A percentile compares a stretch with the other conserved stretches of the same genome.
Conservation (phyloP, 139 green algal species). For the Picochlorum sp. region DNA sequence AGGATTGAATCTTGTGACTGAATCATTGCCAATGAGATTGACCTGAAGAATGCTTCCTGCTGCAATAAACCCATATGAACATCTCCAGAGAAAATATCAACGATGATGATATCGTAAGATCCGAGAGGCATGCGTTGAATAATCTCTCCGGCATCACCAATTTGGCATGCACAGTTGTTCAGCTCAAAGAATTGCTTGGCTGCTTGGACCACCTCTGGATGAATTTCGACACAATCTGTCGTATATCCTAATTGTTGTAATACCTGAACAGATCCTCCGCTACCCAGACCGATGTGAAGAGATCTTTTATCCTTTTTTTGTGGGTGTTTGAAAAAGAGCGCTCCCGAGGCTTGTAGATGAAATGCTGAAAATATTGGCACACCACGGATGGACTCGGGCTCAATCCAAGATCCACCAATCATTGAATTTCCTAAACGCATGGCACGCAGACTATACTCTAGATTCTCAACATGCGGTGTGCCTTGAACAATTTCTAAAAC, state of each 20-base stretch:
- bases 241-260: conserved; percentile 3
- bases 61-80: background rate
- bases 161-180: background rate
- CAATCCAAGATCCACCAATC: conserved; percentile 8
- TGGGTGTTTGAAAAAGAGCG: background rate
- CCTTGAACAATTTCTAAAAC: conserved; percentile 3
- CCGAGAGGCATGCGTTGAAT: background rate
- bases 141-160: background rate
- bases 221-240: conserved; percentile 6
- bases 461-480: conserved; percentile 3
- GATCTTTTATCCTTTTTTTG: background rate
- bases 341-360: conserved; percentile 3
- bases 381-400: background rate
- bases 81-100: conserved; percentile 12
- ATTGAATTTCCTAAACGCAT: conserved; percentile 8
- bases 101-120: conserved; percentile 9
- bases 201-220: conserved; percentile 7
- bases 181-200: conserved; percentile 1
- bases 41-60: background rate
- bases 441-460: background rate
- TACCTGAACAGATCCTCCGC: background rate
- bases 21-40: background rate
- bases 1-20: background rate
- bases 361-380: conserved; percentile 6
- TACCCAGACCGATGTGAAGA: conserved; percentile 9